Evolutionary conservation across 1,284 basidiomycete species (phyloP), one percentile per base, ranked within the genome.

Genomic region (Tetrapyrgos nigripes): DNA sequence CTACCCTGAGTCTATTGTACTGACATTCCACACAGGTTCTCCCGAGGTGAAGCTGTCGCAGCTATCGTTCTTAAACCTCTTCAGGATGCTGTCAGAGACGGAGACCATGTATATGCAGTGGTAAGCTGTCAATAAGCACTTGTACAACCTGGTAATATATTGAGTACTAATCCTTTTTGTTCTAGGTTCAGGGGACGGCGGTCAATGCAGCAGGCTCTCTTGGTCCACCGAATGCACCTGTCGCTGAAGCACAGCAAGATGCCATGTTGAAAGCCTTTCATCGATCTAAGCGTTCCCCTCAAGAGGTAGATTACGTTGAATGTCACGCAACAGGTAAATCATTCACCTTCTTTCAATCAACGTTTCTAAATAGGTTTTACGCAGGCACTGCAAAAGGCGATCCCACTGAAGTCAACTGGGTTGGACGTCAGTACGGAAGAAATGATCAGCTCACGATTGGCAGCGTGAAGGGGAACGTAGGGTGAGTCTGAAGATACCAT

Each of bases 351-450:
- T n/a, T 29, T 31, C 37, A 13, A 24, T 29, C 28, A 21, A 33
- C 14, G 14, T 24, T 26, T 19, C 14, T 37, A 10, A 4, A 11
- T 50, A 51, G 51, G n/a, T 17, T 26, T 37, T 46, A 21, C 44
- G 37, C 24, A 74, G 73, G 76, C 2, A 81, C 80, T 3, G 70
- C 76, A 21, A 66, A 68, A 19, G 81, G 81, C 3, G 81, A 83
- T 62, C 79, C 80, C 3, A 76, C 73, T 0, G 81, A 82, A 61
- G 76, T 75, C 1, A 81, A 82, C 49, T 74, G 73, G 66, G 76
- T 75, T 1, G 80, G 79, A 0, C 68, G 68, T 23, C 33, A 63
- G 5, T 76, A 75, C 55, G 33, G 57, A 21, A 50, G 69, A 26
- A 66, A 72, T n/a, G 60, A 58, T n/a, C 70, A 70, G 6, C 47